Conservation (phyloP, 2,329 filamentous ascomycete species). For the Cytospora leucostoma region DNA sequence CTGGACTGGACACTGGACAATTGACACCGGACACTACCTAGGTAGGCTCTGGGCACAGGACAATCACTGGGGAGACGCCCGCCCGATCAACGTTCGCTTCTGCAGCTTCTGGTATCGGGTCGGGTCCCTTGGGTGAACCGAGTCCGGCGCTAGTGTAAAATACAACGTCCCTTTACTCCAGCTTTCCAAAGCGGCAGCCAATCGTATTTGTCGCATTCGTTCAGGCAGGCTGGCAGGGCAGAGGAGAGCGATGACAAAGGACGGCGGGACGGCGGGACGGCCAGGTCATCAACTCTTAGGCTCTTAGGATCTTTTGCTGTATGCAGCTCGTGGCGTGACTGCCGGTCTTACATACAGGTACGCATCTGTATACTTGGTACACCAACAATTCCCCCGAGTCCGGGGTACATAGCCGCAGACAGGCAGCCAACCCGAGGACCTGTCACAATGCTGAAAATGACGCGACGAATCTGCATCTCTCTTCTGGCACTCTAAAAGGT, state of each 20-base stretch:
- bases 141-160: not conserved
- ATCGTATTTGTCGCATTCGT: slow-evolving; percentile 12
- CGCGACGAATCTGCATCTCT: not conserved
- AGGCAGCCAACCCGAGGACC: no score
- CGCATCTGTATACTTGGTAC: not conserved
- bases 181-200: not conserved
- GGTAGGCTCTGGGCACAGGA: no score
- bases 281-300: not conserved
- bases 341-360: not conserved
- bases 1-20: slow-evolving; percentile 1
- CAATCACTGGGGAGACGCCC: not conserved
- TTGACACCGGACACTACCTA: slow-evolving; percentile 3
- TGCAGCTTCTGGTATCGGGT: not conserved
- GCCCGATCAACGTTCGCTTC: not conserved
- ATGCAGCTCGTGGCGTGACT: not conserved
- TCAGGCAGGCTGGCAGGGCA: not conserved
- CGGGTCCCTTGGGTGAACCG: not conserved
- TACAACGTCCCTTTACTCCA: not conserved
- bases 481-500: not conserved
- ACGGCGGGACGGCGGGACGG: no score
- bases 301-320: not conserved
- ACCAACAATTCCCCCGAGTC: not conserved
- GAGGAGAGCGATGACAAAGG: not conserved
- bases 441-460: no score
- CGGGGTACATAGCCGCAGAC: no score